These are phyloP conservation scores for Jaltomata sinuosa DNA, from an alignment of 257 asterid species.

Conservation along the genomic window DNA sequence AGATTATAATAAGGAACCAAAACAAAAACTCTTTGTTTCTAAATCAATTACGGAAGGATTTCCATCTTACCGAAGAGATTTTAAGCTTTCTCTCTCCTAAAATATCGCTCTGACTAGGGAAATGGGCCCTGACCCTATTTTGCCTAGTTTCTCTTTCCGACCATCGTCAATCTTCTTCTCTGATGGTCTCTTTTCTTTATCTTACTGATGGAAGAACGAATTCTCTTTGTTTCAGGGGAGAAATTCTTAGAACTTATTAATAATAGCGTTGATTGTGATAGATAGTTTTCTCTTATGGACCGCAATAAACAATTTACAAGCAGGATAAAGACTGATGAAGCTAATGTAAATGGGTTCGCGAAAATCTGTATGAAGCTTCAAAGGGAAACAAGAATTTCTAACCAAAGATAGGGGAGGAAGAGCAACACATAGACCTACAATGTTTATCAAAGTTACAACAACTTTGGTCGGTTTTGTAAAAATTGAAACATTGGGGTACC, in stretches of 20 bases:
- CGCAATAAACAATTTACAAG: neutral
- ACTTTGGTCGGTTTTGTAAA: no score
- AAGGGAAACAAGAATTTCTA: neutral
- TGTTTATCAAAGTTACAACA: no score
- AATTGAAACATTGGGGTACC: no score
- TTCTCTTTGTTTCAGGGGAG: neutral
- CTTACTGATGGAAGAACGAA: neutral
- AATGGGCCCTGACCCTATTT: neutral
- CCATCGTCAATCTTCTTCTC: neutral
- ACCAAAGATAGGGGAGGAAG: neutral
- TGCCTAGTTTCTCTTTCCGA: neutral
- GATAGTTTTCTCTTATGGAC: neutral
- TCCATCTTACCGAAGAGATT: neutral
- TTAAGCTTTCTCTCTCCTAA: neutral
- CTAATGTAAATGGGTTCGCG: neutral
- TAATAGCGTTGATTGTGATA: neutral
- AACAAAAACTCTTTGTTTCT: neutral
- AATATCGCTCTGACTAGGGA: neutral
- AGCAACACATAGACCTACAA: neutral
- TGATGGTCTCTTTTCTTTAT: neutral
- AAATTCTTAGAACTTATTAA: neutral
- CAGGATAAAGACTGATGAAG: neutral
- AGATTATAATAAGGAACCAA: neutral
- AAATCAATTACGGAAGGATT: neutral
- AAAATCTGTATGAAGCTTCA: neutral